Base-by-base conservation (phyloP, 306 rosid species). In the Leucaena leucocephala region DNA sequence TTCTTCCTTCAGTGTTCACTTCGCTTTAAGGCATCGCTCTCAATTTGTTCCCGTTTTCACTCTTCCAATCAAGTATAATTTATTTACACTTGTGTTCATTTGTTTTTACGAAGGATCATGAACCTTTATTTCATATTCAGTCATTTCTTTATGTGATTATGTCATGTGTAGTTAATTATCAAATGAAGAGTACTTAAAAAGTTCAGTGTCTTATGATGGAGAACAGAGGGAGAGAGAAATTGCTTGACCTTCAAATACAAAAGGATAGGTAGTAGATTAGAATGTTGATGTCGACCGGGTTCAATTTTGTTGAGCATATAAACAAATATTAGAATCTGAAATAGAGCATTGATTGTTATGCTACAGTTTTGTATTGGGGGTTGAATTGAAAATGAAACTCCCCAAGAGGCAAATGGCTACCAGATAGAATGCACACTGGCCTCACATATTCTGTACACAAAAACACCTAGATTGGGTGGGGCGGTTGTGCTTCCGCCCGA, bases 381-480 rank as follows among this genome's bases (percentile, higher is more conserved):
- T n/a, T 40, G 54, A 68, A 42, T 44, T 43, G 21, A 9, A 36
- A 64, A 36, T 7, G 40, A 34, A 62, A 62, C 38, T 0, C 38
- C 68, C 43, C 68, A 2, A 63, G 10, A 34, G 43, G 4, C 68
- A 63, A 6, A 63, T 2, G 67, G 7, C 66, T 5, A 11, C 36
- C 38, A 61, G 3, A 62, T 34, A 27, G 27, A 27, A 27, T 62
- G 42, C 27, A 27, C 27, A 27, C 27, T 27, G 27, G 27, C 1
- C 4, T 9, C 36, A n/a, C 66, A 33, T 2, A 22, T 13, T 13
- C 19, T 13, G 15, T 62, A 19, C 22, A 27, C 27, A 27, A 27
- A 27, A 27, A 27, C 27, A 27, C 27, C 27, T 27, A 0, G 87
- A 83, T 10, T 80, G 85, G 8, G 87, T 33, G 0, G 12, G 63